Conservation (phyloP, 2,329 filamentous ascomycete species). For the Talaromyces sp. region DNA sequence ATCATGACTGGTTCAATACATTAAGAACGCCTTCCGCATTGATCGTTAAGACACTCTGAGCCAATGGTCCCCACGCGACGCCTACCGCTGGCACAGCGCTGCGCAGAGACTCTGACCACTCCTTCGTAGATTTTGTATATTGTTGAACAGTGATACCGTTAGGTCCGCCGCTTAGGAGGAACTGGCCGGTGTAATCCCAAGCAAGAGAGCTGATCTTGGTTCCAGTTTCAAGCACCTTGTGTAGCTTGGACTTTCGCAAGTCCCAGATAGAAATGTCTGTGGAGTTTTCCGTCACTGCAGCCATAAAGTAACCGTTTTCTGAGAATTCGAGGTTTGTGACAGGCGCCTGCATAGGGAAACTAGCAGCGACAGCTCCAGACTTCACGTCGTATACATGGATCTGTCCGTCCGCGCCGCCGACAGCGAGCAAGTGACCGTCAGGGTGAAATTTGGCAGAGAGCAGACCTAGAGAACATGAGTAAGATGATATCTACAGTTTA, state of each 20-base stretch:
- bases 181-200: slow-evolving; percentile 97
- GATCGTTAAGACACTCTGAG: slow-evolving; percentile 70
- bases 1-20: slow-evolving; percentile 60
- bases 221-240: slow-evolving; percentile 83
- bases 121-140: slow-evolving; percentile 81
- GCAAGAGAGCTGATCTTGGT: slow-evolving; percentile 70
- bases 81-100: slow-evolving; percentile 70
- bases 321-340: slow-evolving; percentile 80
- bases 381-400: slow-evolving; percentile 89
- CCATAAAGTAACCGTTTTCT: slow-evolving; percentile 96
- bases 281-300: slow-evolving; percentile 73
- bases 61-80: slow-evolving; percentile 73
- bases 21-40: slow-evolving; percentile 72
- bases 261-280: slow-evolving; percentile 84
- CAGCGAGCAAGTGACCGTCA: slow-evolving; percentile 89
- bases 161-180: slow-evolving; percentile 75
- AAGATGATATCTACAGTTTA: not conserved
- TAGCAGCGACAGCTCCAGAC: slow-evolving; percentile 70
- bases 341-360: slow-evolving; percentile 63
- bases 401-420: slow-evolving; percentile 72
- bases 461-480: slow-evolving; percentile 54
- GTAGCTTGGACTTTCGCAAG: slow-evolving; percentile 75
- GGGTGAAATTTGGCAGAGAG: slow-evolving; percentile 85
- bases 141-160: slow-evolving; percentile 83
- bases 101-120: slow-evolving; percentile 81